Base-by-base conservation (phyloP, 192 early-diverging fungal genomes). In the Dispira simplex region DNA sequence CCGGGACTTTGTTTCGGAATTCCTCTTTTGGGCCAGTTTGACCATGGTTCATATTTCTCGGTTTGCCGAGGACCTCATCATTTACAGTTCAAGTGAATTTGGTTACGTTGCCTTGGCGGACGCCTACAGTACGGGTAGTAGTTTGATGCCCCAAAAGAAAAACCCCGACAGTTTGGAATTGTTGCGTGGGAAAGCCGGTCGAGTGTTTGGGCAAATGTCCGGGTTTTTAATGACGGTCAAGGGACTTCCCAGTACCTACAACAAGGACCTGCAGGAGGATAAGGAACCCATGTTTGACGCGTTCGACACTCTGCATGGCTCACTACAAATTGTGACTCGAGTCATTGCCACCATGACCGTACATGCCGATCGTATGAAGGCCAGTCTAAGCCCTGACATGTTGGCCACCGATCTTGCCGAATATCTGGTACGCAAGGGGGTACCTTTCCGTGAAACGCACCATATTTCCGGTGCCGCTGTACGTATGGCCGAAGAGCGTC, bases 141-240 rank as follows among this genome's bases (percentile, higher is more conserved):
- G 89, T 65, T 73, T 99, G 74, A 99, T 99, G 96, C 96, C 96
- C 32, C 96, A 99, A 68, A 99, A 99, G 76, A 99, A 99, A 83
- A 99, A 99, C 79, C 92, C 96, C 9, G 96, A 99, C 71, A 89
- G 86, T 45, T 68, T 95, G 39, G 96, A 99, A 71, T 82, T 99
- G 39, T 77, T 99, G 65, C 88, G 96, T 54, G 96, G 96, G 56
- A 99, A 99, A 70, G 83, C 86, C 67, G 96, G 96, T 25, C 89
- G 96, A 52, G 89, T 94, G 21, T 99, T 95, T 84, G 96, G 96
- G 21, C 83, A 85, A 70, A 85, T 95, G 88, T 70, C 88, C 52
- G 93, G 93, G 8, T 97, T 99, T 70, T 85, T 99, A 83, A 99
- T 99, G 96, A 90, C 93, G 3, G 83, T 91, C 78, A 99, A 99